Evolutionary conservation across 352 stramenopile genomes (phyloP).

Genomic region (Globisporangium solare): DNA sequence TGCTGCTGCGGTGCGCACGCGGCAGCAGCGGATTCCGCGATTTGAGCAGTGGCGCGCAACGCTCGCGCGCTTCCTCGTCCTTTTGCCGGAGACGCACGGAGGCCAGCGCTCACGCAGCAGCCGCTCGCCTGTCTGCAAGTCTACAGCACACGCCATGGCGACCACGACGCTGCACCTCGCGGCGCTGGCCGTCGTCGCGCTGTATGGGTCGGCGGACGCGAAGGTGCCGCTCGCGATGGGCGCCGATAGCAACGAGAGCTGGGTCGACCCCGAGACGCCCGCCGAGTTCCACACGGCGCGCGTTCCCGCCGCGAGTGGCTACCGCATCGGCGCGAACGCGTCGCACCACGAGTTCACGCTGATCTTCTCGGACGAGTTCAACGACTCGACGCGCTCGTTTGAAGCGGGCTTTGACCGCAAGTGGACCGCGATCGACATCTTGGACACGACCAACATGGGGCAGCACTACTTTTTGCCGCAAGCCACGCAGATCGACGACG

Average conservation of each 20-base stretch:
- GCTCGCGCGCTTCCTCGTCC: not conserved
- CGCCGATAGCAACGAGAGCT: conserved; percentile 36
- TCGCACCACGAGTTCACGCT: conserved; percentile 65
- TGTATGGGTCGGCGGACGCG: conserved; percentile 13
- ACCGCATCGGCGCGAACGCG: conserved; percentile 22
- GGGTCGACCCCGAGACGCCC: conserved; percentile 82
- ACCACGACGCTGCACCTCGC: conserved; percentile 18
- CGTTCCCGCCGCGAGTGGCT: conserved; percentile 38
- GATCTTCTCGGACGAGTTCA: conserved; percentile 97
- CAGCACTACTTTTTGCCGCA: conserved; percentile 96
- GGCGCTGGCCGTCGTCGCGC: conserved; percentile 14
- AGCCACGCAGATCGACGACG: conserved; percentile 90
- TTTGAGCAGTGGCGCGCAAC: not conserved
- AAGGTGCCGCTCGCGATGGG: conserved; percentile 21
- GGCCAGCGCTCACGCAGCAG: too few species aligned
- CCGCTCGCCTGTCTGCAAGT: too few species aligned
- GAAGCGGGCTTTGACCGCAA: conserved; percentile 91
- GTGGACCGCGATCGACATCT: conserved; percentile 96
- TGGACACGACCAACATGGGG: conserved; percentile 92
- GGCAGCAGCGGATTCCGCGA: not conserved
- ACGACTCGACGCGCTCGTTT: conserved; percentile 91
- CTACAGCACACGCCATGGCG: conserved; percentile 1
- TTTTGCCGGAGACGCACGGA: not conserved
- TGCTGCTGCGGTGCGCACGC: not conserved
- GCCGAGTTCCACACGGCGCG: conserved; percentile 33